Evolutionary conservation across 164 flowering plant genomes (phyloP), one percentile per base, ranked within the genome.

Genomic region (Magnolia changhungtana): DNA sequence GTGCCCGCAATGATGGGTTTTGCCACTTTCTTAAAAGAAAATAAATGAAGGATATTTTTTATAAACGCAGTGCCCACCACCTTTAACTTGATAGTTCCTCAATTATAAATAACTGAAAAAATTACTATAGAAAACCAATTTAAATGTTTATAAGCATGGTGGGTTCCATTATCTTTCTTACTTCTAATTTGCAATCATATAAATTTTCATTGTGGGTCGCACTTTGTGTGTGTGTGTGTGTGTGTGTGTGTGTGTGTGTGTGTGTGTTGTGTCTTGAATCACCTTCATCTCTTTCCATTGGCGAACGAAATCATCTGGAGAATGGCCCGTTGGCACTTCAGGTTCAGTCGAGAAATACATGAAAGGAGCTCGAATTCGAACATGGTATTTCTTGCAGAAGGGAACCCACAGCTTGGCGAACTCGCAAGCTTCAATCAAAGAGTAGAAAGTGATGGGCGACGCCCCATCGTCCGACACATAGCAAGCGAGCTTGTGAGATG

Each of bases 391-490:
- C 82, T 88, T 90, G 65, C 93, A 91, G 61, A 89, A 91, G 0
- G 93, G 93, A 63, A 89, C 84, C 95, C 95, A 90, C 3, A 80
- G 80, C 81, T 83, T 74, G 11, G 89, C 90, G 67, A 87, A 91
- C n/a, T 83, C 75, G 8, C 86, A 67, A 1, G 93, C 87, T 81
- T 90, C 85, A 0, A 77, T 23, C 7, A 91, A 86, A 63, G 93
- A 63, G 64, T 84, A 90, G 78, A 82, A 87, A 72, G 86, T 87
- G 68, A 91, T 68, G 21, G 93, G 88, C 0, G 95, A 90, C 61
- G 82, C 80, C 1, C 86, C 90, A 74, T 91, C 95, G 45, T 91
- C 93, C 0, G 92, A 91, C 0, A 90, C 89, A 73, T 89, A 91
- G 81, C 89, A 88, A 64, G 92, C 89, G 2, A 91, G 86, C 76